phyloP scores from a whole-genome alignment of 768 basidiomycete genomes.

The Phlegmacium glaucopus region DNA sequence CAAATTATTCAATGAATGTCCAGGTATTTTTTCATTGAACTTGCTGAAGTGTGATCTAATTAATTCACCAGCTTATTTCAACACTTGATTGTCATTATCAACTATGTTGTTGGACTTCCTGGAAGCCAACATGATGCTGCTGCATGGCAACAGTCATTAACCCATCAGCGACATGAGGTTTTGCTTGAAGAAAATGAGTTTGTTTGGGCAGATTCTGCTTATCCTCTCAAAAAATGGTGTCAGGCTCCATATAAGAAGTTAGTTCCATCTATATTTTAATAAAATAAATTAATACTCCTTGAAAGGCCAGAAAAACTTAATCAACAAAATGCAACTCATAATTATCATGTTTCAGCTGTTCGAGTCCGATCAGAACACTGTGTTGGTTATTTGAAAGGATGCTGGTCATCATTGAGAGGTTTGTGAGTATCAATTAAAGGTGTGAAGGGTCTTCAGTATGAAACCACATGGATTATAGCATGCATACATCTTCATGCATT shows the following conservation, averaged over 20 bases:
- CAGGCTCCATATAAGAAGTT: conserved; percentile 15
- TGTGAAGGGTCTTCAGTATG: conserved; percentile 10
- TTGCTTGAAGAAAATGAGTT: conserved; percentile 25
- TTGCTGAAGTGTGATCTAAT: no score
- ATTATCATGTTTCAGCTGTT: conserved; percentile 23
- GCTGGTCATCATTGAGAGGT: conserved; percentile 22
- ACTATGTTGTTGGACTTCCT: conserved; percentile 29
- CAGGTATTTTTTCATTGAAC: no score
- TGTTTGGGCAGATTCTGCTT: conserved; percentile 38
- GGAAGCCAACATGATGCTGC: conserved; percentile 35
- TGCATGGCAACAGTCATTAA: conserved; percentile 23
- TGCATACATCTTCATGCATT: conserved; percentile 29
- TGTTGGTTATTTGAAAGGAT: conserved; percentile 27
- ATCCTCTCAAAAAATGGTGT: conserved; percentile 20
- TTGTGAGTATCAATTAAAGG: conserved; percentile 21
- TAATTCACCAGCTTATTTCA: conserved; percentile 22
- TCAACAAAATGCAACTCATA: conserved; percentile 15
- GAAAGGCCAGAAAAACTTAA: conserved; percentile 21
- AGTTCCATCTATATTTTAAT: conserved; percentile 1
- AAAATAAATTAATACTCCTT: no score
- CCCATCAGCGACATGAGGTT: conserved; percentile 15
- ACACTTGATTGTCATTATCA: conserved; percentile 32
- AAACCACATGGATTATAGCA: conserved; percentile 24
- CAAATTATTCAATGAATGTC: conserved; percentile 35
- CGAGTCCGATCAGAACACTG: conserved; percentile 28